Percentiles rank a stretch among this genome's conserved stretches.
phyloP scores from a whole-genome alignment of 768 basidiomycete species.

The Trametes maxima region DNA sequence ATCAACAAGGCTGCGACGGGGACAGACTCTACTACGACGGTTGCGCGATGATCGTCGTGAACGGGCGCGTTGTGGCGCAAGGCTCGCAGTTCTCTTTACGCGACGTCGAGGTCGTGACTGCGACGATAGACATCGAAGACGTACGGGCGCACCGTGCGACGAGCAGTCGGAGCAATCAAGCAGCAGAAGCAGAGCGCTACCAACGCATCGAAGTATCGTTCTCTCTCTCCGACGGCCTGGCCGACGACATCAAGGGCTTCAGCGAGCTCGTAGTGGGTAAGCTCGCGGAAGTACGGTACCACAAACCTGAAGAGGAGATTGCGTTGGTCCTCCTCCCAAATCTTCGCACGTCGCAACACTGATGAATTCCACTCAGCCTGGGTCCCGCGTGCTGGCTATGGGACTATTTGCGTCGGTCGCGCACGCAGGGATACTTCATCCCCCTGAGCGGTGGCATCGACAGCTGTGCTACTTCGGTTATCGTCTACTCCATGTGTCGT shows the following conservation, averaged over 20 bases:
- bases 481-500: constrained; percentile 96
- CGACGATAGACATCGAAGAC: constrained; percentile 96
- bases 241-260: constrained; percentile 44
- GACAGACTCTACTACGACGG: constrained; percentile 98
- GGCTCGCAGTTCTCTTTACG: constrained; percentile 95
- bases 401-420: constrained; percentile 95
- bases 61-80: constrained; percentile 90
- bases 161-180: constrained; percentile 89
- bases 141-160: constrained; percentile 86
- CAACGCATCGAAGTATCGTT: constrained; percentile 82
- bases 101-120: constrained; percentile 95
- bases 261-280: constrained; percentile 27
- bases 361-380: constrained; percentile 50
- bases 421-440: constrained; percentile 93
- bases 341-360: background rate
- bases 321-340: constrained; percentile 57
- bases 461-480: constrained; percentile 94
- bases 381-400: constrained; percentile 99
- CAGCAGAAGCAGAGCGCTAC: constrained; percentile 73
- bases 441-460: constrained; percentile 97
- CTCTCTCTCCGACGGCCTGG: constrained; percentile 66
- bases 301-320: constrained; percentile 94
- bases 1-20: constrained; percentile 98
- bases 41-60: constrained; percentile 93
- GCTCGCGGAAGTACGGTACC: constrained; percentile 63